phyloP scores from a whole-genome alignment of 371 early-diverging fungal genomes.

The Actinomucor elegans region DNA sequence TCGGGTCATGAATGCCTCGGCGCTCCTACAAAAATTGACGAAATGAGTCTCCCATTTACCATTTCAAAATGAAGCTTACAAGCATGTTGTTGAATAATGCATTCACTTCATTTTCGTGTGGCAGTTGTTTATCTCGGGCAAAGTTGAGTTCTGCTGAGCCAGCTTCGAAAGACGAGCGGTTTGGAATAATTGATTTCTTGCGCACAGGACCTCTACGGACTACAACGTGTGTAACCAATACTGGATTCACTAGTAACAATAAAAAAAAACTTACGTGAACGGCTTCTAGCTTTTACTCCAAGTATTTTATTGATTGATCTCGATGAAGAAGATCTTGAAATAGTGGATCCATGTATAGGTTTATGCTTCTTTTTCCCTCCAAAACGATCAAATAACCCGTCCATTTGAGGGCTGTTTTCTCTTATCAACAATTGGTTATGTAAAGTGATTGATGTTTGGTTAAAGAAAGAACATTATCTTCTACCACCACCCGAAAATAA shows the following conservation, averaged over 20 bases:
- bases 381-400: slow-evolving; percentile 30
- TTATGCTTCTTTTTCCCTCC: slow-evolving; percentile 19
- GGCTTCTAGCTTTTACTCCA: neutral
- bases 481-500: too few species aligned
- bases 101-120: slow-evolving; percentile 32
- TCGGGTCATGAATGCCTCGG: slow-evolving; percentile 43
- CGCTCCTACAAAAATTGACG: slow-evolving; percentile 28
- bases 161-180: slow-evolving; percentile 24
- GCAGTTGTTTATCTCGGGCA: slow-evolving; percentile 21
- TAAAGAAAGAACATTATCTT: too few species aligned
- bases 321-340: slow-evolving; percentile 6
- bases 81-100: slow-evolving; percentile 42
- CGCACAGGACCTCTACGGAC: neutral
- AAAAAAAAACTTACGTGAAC: neutral
- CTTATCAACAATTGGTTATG: too few species aligned
- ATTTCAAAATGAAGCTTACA: slow-evolving; percentile 12
- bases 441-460: too few species aligned
- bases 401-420: too few species aligned
- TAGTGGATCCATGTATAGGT: neutral
- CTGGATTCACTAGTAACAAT: too few species aligned
- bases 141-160: slow-evolving; percentile 22
- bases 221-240: neutral
- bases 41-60: neutral
- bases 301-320: slow-evolving; percentile 3
- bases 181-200: slow-evolving; percentile 6